Conservation (phyloP, 163 green algal species). For the Coccomyxa subellipsoidea region DNA sequence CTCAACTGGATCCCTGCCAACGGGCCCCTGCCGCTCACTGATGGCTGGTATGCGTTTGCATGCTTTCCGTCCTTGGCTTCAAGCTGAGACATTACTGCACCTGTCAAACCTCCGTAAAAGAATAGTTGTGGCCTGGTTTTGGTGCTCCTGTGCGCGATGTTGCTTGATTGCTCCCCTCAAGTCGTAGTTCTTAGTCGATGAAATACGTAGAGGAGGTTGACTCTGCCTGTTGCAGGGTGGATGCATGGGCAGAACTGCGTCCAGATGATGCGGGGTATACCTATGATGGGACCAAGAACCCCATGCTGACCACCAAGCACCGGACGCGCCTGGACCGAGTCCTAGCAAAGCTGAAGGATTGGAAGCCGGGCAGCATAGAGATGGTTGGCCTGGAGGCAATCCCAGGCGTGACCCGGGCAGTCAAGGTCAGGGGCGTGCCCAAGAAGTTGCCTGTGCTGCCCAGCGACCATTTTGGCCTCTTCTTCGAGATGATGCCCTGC, state of each 20-base stretch:
- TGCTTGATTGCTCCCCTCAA: too few species aligned
- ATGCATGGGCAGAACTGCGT: conserved; percentile 35
- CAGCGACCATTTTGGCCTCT: conserved; percentile 45
- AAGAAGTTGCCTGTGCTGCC: conserved; percentile 35
- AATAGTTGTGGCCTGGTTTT: background rate
- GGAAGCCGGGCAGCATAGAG: conserved; percentile 21
- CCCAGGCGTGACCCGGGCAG: background rate
- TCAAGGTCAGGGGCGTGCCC: background rate
- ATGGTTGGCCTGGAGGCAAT: conserved; percentile 38
- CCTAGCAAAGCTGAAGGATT: conserved; percentile 24
- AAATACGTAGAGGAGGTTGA: background rate
- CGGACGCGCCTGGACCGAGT: conserved; percentile 37
- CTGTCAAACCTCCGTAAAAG: background rate
- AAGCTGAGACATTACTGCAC: background rate
- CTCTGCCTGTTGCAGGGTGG: conserved; percentile 18
- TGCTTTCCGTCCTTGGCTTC: background rate
- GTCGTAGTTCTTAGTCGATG: too few species aligned
- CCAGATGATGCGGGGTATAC: conserved; percentile 32
- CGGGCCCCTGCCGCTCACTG: conserved; percentile 10
- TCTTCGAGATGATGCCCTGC: background rate
- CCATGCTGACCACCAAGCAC: conserved; percentile 42
- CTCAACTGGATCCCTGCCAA: conserved; percentile 38
- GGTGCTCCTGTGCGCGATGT: background rate
- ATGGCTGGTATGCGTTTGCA: conserved; percentile 15
- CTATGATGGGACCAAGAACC: conserved; percentile 44